Percentiles rank a stretch among this genome's conserved stretches.
Evolutionary conservation across 768 basidiomycete species (phyloP).

Genomic region (Fomitopsis serialis): DNA sequence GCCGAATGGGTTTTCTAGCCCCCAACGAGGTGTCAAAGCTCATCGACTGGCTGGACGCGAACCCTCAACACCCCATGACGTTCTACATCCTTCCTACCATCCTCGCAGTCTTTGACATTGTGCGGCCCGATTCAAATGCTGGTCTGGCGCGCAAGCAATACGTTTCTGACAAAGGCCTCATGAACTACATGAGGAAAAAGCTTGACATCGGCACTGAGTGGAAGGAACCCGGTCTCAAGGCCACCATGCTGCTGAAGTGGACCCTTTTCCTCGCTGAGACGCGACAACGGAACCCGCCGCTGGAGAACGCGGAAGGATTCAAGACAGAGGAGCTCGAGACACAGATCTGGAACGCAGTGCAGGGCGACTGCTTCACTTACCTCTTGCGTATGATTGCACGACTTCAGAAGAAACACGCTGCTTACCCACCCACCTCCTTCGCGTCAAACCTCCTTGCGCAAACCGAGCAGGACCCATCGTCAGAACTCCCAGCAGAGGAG

Average conservation of each 20-base stretch:
- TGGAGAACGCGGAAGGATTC: slow-evolving; percentile 63
- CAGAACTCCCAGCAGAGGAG: slow-evolving; percentile 37
- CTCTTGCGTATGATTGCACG: slow-evolving; percentile 56
- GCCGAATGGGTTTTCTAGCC: slow-evolving; percentile 56
- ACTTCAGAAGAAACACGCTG: slow-evolving; percentile 41
- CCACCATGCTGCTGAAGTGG: slow-evolving; percentile 79
- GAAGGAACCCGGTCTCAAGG: slow-evolving; percentile 68
- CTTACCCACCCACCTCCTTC: slow-evolving; percentile 21
- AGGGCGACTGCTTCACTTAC: slow-evolving; percentile 76
- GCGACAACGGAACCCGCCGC: slow-evolving; percentile 57
- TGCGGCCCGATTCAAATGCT: slow-evolving; percentile 44
- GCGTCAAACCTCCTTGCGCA: slow-evolving; percentile 15
- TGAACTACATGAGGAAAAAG: slow-evolving; percentile 56
- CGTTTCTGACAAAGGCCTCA: slow-evolving; percentile 39
- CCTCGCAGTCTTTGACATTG: slow-evolving; percentile 62
- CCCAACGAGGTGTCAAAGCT: slow-evolving; percentile 55
- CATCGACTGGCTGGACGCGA: slow-evolving; percentile 65
- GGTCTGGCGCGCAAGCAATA: slow-evolving; percentile 43
- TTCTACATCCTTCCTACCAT: slow-evolving; percentile 64
- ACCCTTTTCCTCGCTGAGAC: slow-evolving; percentile 78
- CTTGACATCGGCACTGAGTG: slow-evolving; percentile 49
- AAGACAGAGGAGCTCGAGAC: slow-evolving; percentile 76
- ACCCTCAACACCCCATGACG: slow-evolving; percentile 63
- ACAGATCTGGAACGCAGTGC: slow-evolving; percentile 78
- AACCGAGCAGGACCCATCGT: slow-evolving; percentile 32